A percentile compares a stretch with the other conserved stretches of the same genome.
Conservation (phyloP, 176 grass and related monocot genomes). For the Hordeum marinum region DNA sequence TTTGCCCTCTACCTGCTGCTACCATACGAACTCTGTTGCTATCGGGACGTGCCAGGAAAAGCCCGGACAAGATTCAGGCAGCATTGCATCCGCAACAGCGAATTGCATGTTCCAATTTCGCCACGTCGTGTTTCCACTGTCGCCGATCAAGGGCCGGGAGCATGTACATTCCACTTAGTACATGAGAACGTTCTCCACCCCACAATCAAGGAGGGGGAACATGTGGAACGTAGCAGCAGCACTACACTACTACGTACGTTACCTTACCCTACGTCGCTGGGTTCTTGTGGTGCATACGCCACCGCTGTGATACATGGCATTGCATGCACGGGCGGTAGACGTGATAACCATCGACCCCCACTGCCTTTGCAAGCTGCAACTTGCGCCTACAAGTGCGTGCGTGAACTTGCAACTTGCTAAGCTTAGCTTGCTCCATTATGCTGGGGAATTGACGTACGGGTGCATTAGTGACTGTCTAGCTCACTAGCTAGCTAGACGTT, state of each 20-base stretch:
- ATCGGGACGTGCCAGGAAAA: slow-evolving; percentile 6
- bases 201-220: neutral
- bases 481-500: neutral
- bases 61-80: neutral
- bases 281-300: neutral
- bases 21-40: neutral
- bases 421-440: slow-evolving; percentile 4
- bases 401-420: neutral
- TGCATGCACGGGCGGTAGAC: neutral
- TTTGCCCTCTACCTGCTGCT: neutral
- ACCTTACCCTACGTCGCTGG: neutral
- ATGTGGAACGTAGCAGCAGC: neutral
- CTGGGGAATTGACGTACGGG: neutral
- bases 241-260: neutral
- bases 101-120: neutral
- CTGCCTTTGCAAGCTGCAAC: neutral
- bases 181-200: neutral
- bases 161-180: neutral
- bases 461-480: neutral
- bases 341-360: neutral
- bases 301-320: neutral
- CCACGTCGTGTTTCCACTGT: slow-evolving; percentile 19
- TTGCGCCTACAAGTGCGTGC: neutral
- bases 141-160: neutral
- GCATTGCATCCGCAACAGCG: neutral